A percentile compares a stretch with the other conserved stretches of the same genome.
These are phyloP conservation scores for Rhodotorula mucilaginosa DNA, from an alignment of 1,284 basidiomycete species.

Conservation along the genomic window DNA sequence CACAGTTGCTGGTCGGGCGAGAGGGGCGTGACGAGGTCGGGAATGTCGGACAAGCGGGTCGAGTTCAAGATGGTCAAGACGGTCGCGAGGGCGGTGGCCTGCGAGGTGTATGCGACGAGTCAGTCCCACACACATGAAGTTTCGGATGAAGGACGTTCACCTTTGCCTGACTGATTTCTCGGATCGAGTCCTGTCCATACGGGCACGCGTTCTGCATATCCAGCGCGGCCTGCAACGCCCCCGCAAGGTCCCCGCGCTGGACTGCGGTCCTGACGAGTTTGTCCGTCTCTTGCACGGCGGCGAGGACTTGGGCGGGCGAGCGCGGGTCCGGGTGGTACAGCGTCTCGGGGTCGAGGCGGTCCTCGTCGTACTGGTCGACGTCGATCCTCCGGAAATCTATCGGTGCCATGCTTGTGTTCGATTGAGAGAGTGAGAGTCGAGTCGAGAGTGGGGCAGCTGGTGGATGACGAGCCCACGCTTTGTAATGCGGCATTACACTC, in stretches of 20 bases:
- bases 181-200: conserved; percentile 61
- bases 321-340: conserved; percentile 84
- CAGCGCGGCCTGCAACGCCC: conserved; percentile 68
- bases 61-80: conserved; percentile 93
- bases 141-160: conserved; percentile 50
- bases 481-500: no score
- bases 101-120: not conserved
- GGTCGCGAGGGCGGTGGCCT: conserved; percentile 75
- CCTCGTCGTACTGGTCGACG: conserved; percentile 70
- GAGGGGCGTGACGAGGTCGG: conserved; percentile 69
- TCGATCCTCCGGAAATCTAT: conserved; percentile 29
- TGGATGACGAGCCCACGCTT: not conserved
- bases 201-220: conserved; percentile 62
- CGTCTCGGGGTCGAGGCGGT: conserved; percentile 77
- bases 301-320: conserved; percentile 67
- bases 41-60: conserved; percentile 86
- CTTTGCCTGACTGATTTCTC: conserved; percentile 79
- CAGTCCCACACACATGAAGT: not conserved
- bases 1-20: conserved; percentile 70
- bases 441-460: not conserved
- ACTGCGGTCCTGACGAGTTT: conserved; percentile 68
- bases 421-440: not conserved
- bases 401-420: conserved; percentile 7
- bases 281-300: conserved; percentile 73
- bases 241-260: conserved; percentile 66